Evolutionary conservation across 352 stramenopile species (phyloP).

Genomic region (Globisporangium heterothallicum): DNA sequence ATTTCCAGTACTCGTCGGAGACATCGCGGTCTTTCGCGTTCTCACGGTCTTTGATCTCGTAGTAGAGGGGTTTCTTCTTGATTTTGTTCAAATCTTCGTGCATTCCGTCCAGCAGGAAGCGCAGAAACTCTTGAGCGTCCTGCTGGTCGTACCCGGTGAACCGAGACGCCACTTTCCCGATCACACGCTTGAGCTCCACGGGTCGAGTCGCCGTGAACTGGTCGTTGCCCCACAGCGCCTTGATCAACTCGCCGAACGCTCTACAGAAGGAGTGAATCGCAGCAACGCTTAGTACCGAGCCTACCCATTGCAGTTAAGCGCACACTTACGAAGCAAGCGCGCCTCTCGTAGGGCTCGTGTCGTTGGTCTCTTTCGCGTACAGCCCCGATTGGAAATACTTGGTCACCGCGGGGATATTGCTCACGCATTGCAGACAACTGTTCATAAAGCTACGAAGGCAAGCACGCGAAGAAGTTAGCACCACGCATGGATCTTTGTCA

Average conservation of each 20-base stretch:
- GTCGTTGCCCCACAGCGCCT: slow-evolving; percentile 50
- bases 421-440: slow-evolving; percentile 81
- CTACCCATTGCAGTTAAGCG: too few species aligned
- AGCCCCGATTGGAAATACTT: slow-evolving; percentile 47
- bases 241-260: slow-evolving; percentile 72
- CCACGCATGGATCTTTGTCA: too few species aligned
- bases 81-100: slow-evolving; percentile 85
- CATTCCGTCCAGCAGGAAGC: slow-evolving; percentile 79
- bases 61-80: slow-evolving; percentile 62
- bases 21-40: slow-evolving; percentile 52
- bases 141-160: slow-evolving; percentile 86
- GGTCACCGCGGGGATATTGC: slow-evolving; percentile 46
- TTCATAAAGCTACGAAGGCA: slow-evolving; percentile 71
- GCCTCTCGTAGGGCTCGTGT: slow-evolving; percentile 51
- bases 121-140: slow-evolving; percentile 89
- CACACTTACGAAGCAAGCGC: slow-evolving; percentile 32
- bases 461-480: background rate
- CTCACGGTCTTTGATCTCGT: slow-evolving; percentile 62
- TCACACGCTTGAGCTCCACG: slow-evolving; percentile 64
- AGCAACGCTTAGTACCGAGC: background rate
- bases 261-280: slow-evolving; percentile 12
- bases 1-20: slow-evolving; percentile 85
- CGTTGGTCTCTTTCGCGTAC: slow-evolving; percentile 50
- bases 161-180: slow-evolving; percentile 64
- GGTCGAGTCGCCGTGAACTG: slow-evolving; percentile 55